These are phyloP conservation scores for Moniliophthora roreri DNA, from an alignment of 1,284 basidiomycete species.

Conservation along the genomic window DNA sequence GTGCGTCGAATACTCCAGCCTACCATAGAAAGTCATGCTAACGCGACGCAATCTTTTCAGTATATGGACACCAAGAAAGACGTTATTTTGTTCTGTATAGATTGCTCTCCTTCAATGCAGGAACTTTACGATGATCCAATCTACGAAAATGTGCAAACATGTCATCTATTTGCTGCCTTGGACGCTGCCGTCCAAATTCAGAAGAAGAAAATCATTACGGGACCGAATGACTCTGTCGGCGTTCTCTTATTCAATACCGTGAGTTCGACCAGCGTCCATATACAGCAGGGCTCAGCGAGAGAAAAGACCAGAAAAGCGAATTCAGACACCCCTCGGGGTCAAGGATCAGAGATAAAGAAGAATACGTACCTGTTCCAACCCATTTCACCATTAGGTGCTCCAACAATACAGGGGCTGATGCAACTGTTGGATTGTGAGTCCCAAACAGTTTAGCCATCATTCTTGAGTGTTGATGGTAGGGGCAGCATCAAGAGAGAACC, in stretches of 20 bases:
- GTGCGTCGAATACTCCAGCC: conserved; percentile 36
- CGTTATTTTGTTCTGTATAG: conserved; percentile 90
- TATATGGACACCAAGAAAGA: conserved; percentile 75
- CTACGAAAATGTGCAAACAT: conserved; percentile 63
- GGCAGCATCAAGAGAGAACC: conserved; percentile 58
- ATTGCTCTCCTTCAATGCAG: conserved; percentile 90
- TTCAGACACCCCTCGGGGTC: conserved; percentile 43
- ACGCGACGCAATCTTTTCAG: conserved; percentile 34
- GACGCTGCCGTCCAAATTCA: conserved; percentile 83
- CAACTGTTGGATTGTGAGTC: conserved; percentile 68
- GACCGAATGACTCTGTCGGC: conserved; percentile 87
- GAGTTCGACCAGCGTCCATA: conserved; percentile 26
- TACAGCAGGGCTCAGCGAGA: background rate
- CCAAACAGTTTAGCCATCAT: background rate
- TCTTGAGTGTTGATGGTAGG: conserved; percentile 4
- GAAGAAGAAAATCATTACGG: conserved; percentile 87
- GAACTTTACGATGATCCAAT: conserved; percentile 61
- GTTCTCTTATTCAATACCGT: conserved; percentile 94
- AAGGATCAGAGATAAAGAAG: conserved; percentile 72
- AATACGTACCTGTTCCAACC: conserved; percentile 77
- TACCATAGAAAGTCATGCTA: background rate
- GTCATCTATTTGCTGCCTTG: conserved; percentile 68
- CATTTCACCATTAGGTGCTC: conserved; percentile 77
- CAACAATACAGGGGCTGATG: conserved; percentile 75
- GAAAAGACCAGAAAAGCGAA: conserved; percentile 42